A percentile compares a stretch with the other conserved stretches of the same genome.
These are phyloP conservation scores for Acacia crassicarpa DNA, from an alignment of 306 rosid genomes.

Conservation along the genomic window DNA sequence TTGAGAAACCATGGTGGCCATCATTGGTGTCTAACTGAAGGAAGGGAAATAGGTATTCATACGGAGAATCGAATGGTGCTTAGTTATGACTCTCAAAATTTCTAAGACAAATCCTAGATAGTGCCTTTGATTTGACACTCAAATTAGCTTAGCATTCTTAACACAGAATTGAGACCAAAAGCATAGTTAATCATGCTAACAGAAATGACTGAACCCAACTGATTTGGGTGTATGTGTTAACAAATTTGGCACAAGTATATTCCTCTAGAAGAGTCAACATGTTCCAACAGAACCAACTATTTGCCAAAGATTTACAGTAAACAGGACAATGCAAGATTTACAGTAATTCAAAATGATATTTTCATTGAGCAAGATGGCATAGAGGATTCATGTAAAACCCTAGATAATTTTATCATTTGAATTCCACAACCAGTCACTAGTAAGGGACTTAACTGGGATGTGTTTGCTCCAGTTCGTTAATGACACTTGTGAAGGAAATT, in stretches of 20 bases:
- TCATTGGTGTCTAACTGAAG: not conserved
- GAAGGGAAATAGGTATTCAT: not conserved
- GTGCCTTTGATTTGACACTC: not conserved
- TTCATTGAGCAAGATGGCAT: not conserved
- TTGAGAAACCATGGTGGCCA: not conserved
- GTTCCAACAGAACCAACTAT: not conserved
- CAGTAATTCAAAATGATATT: not conserved
- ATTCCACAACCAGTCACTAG: not conserved
- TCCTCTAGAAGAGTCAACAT: not conserved
- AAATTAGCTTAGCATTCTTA: not conserved
- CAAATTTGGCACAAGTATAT: not conserved
- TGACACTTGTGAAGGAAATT: not conserved
- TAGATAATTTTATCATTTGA: not conserved
- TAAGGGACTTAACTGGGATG: not conserved
- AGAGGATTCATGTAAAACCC: not conserved
- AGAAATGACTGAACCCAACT: not conserved
- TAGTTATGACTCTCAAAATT: not conserved
- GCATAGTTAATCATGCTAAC: not conserved
- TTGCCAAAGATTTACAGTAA: not conserved
- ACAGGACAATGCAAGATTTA: not conserved
- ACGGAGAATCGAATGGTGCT: not conserved
- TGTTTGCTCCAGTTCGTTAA: not conserved
- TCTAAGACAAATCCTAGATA: not conserved
- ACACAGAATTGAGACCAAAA: not conserved
- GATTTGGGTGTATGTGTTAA: constrained; percentile 7